A percentile compares a stretch with the other conserved stretches of the same genome.
These are phyloP conservation scores for Syncephalis plumigaleata DNA, from an alignment of 371 early-diverging fungal genomes.

Conservation along the genomic window DNA sequence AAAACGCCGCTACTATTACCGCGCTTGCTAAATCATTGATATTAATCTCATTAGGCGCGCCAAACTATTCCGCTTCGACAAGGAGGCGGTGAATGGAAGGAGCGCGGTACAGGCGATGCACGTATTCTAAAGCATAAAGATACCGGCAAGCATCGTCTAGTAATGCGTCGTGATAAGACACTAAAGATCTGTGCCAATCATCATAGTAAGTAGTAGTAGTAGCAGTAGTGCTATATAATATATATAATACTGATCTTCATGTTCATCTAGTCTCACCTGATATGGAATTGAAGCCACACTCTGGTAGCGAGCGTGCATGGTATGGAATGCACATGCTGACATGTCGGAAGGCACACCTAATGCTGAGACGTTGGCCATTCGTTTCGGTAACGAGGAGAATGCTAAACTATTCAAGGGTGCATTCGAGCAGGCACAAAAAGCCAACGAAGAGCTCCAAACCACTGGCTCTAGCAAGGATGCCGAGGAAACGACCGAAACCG, in stretches of 20 bases:
- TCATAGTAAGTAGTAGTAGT: conserved; percentile 43
- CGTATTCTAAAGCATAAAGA: conserved; percentile 85
- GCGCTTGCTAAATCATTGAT: too few species aligned
- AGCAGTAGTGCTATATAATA: too few species aligned
- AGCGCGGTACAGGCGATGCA: conserved; percentile 95
- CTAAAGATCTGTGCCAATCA: conserved; percentile 98
- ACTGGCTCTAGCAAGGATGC: conserved; percentile 1
- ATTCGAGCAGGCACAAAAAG: conserved; percentile 49
- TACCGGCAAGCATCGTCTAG: conserved; percentile 67
- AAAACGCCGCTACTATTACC: too few species aligned
- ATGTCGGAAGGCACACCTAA: conserved; percentile 73
- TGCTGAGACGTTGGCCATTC: conserved; percentile 82
- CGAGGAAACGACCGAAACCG: too few species aligned
- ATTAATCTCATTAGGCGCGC: conserved; percentile 56
- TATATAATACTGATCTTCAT: not conserved
- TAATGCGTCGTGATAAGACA: conserved; percentile 97
- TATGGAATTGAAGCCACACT: conserved; percentile 78
- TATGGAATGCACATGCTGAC: conserved; percentile 80
- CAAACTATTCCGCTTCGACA: conserved; percentile 92
- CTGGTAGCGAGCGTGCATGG: conserved; percentile 96
- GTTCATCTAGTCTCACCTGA: conserved; percentile 46
- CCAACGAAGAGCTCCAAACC: conserved; percentile 12
- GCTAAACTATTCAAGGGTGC: conserved; percentile 40
- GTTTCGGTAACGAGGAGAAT: conserved; percentile 88
- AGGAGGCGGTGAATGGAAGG: conserved; percentile 90